A percentile compares a stretch with the other conserved stretches of the same genome.
Evolutionary conservation across 2,329 filamentous ascomycete species (phyloP).

Genomic region (Leptographium radiaticola): DNA sequence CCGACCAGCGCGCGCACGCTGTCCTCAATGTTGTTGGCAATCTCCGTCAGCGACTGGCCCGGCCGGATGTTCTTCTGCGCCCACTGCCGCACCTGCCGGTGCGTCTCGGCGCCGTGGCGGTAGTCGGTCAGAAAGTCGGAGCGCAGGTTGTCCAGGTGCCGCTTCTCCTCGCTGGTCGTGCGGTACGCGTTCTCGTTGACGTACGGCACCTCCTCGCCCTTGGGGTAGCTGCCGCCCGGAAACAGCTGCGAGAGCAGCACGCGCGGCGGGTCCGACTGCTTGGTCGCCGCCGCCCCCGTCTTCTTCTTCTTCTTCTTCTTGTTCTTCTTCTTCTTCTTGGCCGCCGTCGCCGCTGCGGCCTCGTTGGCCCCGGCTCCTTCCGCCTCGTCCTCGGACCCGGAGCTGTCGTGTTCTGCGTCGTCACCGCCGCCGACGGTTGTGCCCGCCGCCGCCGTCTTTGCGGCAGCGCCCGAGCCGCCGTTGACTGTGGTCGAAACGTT

Average conservation of each 20-base stretch:
- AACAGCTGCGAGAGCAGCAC: conserved; percentile 64
- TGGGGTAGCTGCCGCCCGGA: conserved; percentile 57
- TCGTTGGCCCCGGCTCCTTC: conserved; percentile 7
- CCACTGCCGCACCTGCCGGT: conserved; percentile 71
- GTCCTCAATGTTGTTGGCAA: conserved; percentile 72
- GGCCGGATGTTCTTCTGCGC: conserved; percentile 69
- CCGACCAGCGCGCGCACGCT: conserved; percentile 62
- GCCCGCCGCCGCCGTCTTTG: neutral
- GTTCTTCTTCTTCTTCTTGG: conserved; percentile 30
- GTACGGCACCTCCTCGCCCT: conserved; percentile 70
- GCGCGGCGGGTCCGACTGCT: conserved; percentile 65
- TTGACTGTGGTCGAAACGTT: neutral
- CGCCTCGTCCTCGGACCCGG: conserved; percentile 3
- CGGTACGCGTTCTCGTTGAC: conserved; percentile 63
- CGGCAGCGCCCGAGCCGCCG: neutral
- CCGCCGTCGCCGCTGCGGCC: conserved; percentile 24
- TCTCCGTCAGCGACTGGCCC: conserved; percentile 62
- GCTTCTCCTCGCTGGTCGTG: conserved; percentile 74
- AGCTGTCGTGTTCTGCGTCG: conserved; percentile 1
- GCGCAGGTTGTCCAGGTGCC: conserved; percentile 68
- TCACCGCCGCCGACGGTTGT: neutral
- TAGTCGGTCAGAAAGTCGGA: conserved; percentile 67
- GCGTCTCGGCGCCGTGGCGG: conserved; percentile 64
- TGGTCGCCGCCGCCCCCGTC: conserved; percentile 53
- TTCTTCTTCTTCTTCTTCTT: conserved; percentile 76